Percentiles rank a stretch among this genome's conserved stretches.
phyloP scores from a whole-genome alignment of 495 filamentous ascomycete genomes.

The Hypoxylon fragiforme region DNA sequence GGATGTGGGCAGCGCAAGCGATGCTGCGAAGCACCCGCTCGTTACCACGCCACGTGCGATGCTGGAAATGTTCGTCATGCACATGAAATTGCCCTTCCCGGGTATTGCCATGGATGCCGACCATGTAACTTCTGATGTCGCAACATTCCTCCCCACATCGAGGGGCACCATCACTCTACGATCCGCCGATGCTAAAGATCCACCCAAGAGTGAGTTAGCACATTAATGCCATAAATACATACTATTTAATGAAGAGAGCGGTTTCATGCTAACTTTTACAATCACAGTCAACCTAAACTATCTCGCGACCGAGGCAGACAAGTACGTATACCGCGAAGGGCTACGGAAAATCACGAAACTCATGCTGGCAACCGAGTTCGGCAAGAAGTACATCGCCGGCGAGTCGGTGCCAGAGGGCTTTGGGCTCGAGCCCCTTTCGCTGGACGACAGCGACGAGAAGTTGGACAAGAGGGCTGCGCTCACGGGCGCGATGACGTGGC shows the following conservation, averaged over 20 bases:
- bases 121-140: neutral
- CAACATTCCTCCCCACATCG: neutral
- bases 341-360: neutral
- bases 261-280: neutral
- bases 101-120: neutral
- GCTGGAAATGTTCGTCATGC: neutral
- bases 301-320: neutral
- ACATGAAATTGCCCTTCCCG: neutral
- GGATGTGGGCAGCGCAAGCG: neutral
- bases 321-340: neutral
- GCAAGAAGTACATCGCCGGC: neutral
- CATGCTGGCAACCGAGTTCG: neutral
- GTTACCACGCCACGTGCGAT: neutral
- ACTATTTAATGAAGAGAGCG: too few relatives aligned
- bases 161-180: neutral
- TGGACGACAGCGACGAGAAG: neutral
- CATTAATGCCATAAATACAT: too few relatives aligned
- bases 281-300: neutral
- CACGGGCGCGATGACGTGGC: neutral
- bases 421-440: neutral
- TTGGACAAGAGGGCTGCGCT: neutral
- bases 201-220: neutral
- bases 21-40: neutral
- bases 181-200: neutral
- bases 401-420: neutral